Conservation (phyloP, 2,329 filamentous ascomycete genomes). For the Metarhizium rileyi region DNA sequence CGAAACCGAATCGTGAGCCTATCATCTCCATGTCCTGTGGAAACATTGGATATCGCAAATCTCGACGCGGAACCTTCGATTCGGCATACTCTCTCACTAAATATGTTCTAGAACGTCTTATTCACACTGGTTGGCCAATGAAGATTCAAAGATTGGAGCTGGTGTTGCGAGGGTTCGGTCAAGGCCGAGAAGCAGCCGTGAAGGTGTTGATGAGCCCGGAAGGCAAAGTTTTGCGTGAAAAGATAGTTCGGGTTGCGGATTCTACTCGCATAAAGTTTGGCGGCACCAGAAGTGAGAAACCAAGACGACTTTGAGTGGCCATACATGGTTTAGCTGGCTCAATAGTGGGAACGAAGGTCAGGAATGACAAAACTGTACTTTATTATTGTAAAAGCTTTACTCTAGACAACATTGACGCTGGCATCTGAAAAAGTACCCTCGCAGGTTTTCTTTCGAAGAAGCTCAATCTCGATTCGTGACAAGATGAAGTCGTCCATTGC, state of each 20-base stretch:
- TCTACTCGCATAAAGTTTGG: slow-evolving; percentile 90
- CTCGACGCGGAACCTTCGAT: slow-evolving; percentile 73
- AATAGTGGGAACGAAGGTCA: background rate
- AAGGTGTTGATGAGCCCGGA: slow-evolving; percentile 86
- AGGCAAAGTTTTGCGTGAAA: slow-evolving; percentile 62
- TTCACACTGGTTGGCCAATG: slow-evolving; percentile 68
- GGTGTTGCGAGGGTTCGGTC: slow-evolving; percentile 74
- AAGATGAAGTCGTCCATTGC: background rate
- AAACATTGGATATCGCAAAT: slow-evolving; percentile 86
- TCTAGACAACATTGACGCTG: slow-evolving; percentile 14
- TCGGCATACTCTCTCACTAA: slow-evolving; percentile 83
- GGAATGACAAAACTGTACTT: slow-evolving; percentile 20
- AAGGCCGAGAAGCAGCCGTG: slow-evolving; percentile 76
- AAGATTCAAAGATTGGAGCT: slow-evolving; percentile 73
- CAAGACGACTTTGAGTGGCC: slow-evolving; percentile 56
- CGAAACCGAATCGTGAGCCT: slow-evolving; percentile 68
- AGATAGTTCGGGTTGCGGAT: slow-evolving; percentile 75
- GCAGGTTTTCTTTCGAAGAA: background rate
- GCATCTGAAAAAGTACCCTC: background rate
- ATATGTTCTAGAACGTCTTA: slow-evolving; percentile 74
- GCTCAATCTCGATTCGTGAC: background rate
- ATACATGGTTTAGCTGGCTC: background rate
- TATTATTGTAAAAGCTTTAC: slow-evolving; percentile 24
- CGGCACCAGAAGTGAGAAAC: slow-evolving; percentile 76
- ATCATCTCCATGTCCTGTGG: slow-evolving; percentile 75